Evolutionary conservation across 495 filamentous ascomycete species (phyloP).

Genomic region (Hyaloscypha finlandica): DNA sequence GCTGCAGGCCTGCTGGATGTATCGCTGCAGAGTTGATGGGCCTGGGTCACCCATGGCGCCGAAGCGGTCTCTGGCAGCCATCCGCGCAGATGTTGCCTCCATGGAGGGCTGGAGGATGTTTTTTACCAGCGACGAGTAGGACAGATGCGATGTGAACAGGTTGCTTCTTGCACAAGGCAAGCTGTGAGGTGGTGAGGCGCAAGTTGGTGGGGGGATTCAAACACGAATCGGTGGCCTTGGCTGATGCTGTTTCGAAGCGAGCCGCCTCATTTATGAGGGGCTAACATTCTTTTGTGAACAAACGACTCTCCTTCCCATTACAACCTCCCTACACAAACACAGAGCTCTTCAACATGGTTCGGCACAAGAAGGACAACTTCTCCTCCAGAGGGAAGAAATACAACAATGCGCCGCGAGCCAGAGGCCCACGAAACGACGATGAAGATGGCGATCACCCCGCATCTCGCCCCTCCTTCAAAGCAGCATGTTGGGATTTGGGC

Average conservation of each 20-base stretch:
- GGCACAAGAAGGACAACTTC: conserved; percentile 91
- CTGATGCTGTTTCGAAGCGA: conserved; percentile 15
- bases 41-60: conserved; percentile 76
- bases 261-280: not conserved
- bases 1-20: conserved; percentile 93
- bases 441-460: conserved; percentile 38
- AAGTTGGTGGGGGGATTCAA: conserved; percentile 28
- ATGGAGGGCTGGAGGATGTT: conserved; percentile 41
- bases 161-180: conserved; percentile 19
- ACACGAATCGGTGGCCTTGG: conserved; percentile 13
- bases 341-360: conserved; percentile 62
- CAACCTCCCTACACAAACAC: not conserved
- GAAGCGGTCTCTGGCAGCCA: conserved; percentile 95
- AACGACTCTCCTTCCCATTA: not conserved
- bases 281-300: not conserved
- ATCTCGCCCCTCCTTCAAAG: conserved; percentile 72
- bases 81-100: conserved; percentile 95
- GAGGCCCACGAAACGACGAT: conserved; percentile 43
- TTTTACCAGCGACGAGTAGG: conserved; percentile 9
- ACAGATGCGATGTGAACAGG: not conserved
- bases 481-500: conserved; percentile 95
- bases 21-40: conserved; percentile 85
- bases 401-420: conserved; percentile 44
- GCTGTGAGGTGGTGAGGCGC: conserved; percentile 21
- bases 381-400: conserved; percentile 67